A percentile compares a stretch with the other conserved stretches of the same genome.
Evolutionary conservation across 2,329 filamentous ascomycete species (phyloP).

Genomic region (Xylariaceae sp.): DNA sequence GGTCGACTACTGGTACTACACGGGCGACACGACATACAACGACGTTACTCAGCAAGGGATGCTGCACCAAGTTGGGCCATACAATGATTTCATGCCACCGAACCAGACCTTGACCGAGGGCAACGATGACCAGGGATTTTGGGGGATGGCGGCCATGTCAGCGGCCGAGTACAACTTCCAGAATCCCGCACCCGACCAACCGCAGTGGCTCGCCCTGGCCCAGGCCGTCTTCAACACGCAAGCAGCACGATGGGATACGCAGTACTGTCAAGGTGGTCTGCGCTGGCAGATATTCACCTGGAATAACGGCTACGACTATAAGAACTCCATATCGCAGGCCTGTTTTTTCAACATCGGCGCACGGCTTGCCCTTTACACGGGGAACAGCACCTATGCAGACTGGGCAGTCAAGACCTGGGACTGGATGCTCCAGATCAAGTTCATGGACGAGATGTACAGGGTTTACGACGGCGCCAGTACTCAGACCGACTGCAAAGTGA

Average conservation of each 20-base stretch:
- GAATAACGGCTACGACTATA: constrained; percentile 79
- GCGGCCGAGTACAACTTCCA: constrained; percentile 66
- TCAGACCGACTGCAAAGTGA: constrained; percentile 50
- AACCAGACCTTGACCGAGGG: constrained; percentile 65
- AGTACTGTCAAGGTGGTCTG: constrained; percentile 67
- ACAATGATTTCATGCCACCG: constrained; percentile 71
- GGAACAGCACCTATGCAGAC: constrained; percentile 68
- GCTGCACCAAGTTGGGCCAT: constrained; percentile 66
- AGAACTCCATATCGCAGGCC: constrained; percentile 59
- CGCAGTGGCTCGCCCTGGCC: constrained; percentile 65
- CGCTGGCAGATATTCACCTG: constrained; percentile 82
- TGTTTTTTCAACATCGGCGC: constrained; percentile 60
- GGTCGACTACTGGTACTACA: constrained; percentile 82
- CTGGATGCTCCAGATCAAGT: constrained; percentile 54
- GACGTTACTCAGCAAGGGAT: constrained; percentile 61
- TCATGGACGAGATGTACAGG: constrained; percentile 55
- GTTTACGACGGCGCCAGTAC: constrained; percentile 60
- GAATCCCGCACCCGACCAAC: constrained; percentile 50
- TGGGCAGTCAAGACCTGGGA: constrained; percentile 73
- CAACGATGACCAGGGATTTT: constrained; percentile 73
- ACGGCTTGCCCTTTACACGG: constrained; percentile 69
- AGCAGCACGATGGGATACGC: constrained; percentile 64
- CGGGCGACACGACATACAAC: constrained; percentile 68
- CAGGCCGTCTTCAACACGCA: constrained; percentile 80
- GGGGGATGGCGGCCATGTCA: constrained; percentile 65